Evolutionary conservation across 2,329 filamentous ascomycete species (phyloP), one percentile per base, ranked within the genome.

Genomic region (Cercospora sesami): DNA sequence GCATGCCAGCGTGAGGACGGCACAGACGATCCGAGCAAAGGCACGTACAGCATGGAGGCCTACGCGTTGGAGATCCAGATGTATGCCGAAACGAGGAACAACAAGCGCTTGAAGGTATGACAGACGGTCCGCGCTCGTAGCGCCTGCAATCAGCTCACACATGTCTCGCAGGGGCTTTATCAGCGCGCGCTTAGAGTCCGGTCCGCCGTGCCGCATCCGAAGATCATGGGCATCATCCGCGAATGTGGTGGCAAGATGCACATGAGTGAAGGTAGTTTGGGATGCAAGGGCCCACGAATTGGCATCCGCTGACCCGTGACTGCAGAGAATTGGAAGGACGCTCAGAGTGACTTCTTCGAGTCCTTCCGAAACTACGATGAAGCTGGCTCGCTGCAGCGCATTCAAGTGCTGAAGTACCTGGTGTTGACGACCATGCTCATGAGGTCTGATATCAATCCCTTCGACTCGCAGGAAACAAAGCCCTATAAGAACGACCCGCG

Each of bases 191-290:
- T 99, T 60, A 91, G 91, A 72, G 94, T 99, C 64, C 90, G 93
- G 70, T 98, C 95, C n/a, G 95, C 95, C 0, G 95, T 99, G 12
- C 94, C 95, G 45, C 95, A 99, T 81, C 95, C 95, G 68, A 96
- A 97, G 82, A 97, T 99, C 79, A 97, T 98, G 93, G 95, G 95
- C 62, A 94, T 99, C 79, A 99, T 99, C 78, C 91, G 94, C 64
- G 95, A 99, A 82, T 99, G 95, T 79, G 95, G 95, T 76, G 95
- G 95, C 75, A 99, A 99, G 85, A 99, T 99, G 95, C 94, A 98
- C 83, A 98, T 99, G 95, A 95, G 92, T 79, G 95, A 99, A 84
- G 82, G 82, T 81, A 79, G 76, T 26, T 26, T 26, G 26, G 82
- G 66, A 80, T 10, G 62, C 62, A 45, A 78, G 72, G 69, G 67